A percentile compares a stretch with the other conserved stretches of the same genome.
Evolutionary conservation across 1,139 yeast species (phyloP).

Genomic region (Casaregolazyma suthepensis): DNA sequence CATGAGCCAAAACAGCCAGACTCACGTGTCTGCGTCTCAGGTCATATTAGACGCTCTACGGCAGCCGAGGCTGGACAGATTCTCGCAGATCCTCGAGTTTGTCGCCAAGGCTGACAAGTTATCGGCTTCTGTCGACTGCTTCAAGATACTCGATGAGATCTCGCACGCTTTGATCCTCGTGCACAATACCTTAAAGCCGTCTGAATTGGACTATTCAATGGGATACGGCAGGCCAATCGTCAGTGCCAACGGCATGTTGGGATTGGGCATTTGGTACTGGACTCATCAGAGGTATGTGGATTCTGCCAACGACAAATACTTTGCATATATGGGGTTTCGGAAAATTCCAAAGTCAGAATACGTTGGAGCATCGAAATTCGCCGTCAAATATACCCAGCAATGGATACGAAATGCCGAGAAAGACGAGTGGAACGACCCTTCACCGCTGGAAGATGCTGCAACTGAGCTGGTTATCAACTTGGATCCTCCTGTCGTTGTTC

Average conservation of each 20-base stretch:
- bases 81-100: conserved; percentile 27
- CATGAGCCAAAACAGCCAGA: conserved; percentile 21
- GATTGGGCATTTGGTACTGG: conserved; percentile 32
- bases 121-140: conserved; percentile 30
- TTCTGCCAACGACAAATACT: neutral
- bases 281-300: conserved; percentile 9
- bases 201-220: conserved; percentile 5
- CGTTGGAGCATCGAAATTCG: conserved; percentile 15
- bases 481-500: conserved; percentile 30
- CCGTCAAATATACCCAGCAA: conserved; percentile 22
- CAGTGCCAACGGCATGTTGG: conserved; percentile 28
- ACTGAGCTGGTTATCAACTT: conserved; percentile 30
- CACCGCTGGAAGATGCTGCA: conserved; percentile 22
- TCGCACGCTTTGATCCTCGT: conserved; percentile 26
- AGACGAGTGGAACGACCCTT: conserved; percentile 25
- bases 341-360: conserved; percentile 10
- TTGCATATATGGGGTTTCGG: conserved; percentile 7
- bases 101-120: conserved; percentile 31
- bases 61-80: conserved; percentile 29
- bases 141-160: conserved; percentile 30
- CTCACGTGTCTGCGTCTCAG: conserved; percentile 19
- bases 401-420: conserved; percentile 24
- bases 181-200: conserved; percentile 12
- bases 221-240: conserved; percentile 30
- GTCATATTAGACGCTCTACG: conserved; percentile 24